Evolutionary conservation across 2,329 filamentous ascomycete species (phyloP).

Genomic region (Ophiostoma montium): DNA sequence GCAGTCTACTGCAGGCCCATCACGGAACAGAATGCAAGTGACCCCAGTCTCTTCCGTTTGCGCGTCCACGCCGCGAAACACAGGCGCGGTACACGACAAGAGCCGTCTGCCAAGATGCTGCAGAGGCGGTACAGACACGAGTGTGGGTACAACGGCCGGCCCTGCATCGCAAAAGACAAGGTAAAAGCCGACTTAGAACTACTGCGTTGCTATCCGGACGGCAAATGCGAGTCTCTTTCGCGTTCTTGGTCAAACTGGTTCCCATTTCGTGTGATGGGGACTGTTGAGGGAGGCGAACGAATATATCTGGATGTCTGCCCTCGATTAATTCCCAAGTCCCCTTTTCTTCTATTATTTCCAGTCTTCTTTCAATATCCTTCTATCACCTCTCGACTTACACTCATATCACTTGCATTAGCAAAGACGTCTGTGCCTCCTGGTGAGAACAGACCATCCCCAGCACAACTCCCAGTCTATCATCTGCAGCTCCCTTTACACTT

Average conservation of each 20-base stretch:
- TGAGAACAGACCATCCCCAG: not conserved
- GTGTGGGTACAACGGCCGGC: not conserved
- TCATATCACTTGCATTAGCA: not conserved
- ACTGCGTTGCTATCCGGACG: not conserved
- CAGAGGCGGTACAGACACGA: slow-evolving; percentile 1
- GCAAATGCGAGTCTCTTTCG: slow-evolving; percentile 4
- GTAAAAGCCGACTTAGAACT: slow-evolving; percentile 1
- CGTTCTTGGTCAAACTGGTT: slow-evolving; percentile 2
- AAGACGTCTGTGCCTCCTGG: not conserved
- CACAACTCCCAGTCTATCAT: not conserved
- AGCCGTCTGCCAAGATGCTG: not conserved
- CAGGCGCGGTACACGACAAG: slow-evolving; percentile 5
- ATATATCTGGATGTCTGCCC: slow-evolving; percentile 12
- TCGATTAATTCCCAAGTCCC: not conserved
- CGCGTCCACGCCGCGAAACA: slow-evolving; percentile 6
- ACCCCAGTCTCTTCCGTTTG: not conserved
- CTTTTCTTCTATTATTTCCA: not conserved
- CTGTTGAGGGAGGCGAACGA: slow-evolving; percentile 6
- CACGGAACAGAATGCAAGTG: not conserved
- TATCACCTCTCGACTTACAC: not conserved
- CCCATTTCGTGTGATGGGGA: slow-evolving; percentile 2
- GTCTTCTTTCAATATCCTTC: not conserved
- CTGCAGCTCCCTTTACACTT: not conserved
- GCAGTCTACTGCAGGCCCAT: slow-evolving; percentile 4
- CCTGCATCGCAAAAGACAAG: not conserved